A percentile compares a stretch with the other conserved stretches of the same genome.
Conservation (phyloP, 208 protist genomes). For the Spongospora subterranea region DNA sequence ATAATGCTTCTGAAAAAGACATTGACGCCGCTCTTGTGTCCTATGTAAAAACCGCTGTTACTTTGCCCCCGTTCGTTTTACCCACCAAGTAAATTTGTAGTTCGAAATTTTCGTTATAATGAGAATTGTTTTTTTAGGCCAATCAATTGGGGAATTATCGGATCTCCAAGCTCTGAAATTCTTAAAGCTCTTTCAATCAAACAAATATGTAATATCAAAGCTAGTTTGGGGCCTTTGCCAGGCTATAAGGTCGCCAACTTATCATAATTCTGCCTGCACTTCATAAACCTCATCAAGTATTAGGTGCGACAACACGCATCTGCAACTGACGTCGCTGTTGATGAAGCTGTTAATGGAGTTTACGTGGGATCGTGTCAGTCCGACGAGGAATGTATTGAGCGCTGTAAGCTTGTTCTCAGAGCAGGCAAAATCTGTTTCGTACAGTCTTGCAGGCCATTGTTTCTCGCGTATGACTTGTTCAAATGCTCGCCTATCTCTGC, state of each 20-base stretch:
- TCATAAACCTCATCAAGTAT: neutral
- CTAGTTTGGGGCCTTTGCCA: neutral
- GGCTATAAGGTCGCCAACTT: neutral
- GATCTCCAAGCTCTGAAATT: neutral
- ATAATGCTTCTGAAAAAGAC: neutral
- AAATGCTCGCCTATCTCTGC: neutral
- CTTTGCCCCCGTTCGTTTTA: neutral
- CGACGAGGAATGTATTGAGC: neutral
- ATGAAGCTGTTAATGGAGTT: neutral
- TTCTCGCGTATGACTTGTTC: neutral
- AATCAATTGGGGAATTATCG: neutral
- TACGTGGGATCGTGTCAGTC: neutral
- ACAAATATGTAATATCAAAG: neutral
- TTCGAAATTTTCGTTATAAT: neutral
- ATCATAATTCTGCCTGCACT: neutral
- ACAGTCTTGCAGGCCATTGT: neutral
- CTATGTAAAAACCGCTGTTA: neutral
- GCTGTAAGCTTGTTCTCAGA: neutral
- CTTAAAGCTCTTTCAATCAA: neutral
- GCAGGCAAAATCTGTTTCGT: neutral
- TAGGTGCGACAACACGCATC: neutral
- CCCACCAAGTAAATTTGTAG: neutral
- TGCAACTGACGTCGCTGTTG: neutral
- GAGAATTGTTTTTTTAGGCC: neutral
- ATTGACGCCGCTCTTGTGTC: neutral